Base-by-base conservation (phyloP, 257 asterid species). In the Euphrasia confusa region DNA sequence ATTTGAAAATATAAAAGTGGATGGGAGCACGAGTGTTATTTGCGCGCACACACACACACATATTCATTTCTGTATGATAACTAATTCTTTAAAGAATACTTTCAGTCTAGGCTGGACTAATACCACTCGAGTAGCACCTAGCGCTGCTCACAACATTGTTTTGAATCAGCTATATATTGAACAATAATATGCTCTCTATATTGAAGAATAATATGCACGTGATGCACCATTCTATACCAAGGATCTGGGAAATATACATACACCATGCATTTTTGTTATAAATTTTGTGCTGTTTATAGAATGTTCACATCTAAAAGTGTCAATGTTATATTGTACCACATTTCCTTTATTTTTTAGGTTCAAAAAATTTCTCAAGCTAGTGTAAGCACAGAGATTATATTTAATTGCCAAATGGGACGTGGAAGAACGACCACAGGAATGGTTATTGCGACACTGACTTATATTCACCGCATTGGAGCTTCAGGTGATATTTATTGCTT, bases 331-430 rank as follows among this genome's bases (percentile, higher is more conserved):
- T 56, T 63, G 27, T 56, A 59, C 37, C 48, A 72, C 10, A 28
- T 56, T 28, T 67, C 58, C 64, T 64, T 27, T 74, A 58, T 52
- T 13, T 64, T 57, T 50, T 76, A 91, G 98, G 98, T 91, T 71
- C 83, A 66, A 45, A 91, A 78, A 73, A 77, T 88, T 72, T 81
- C 89, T 72, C 94, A 84, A 79, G 95, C 97, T 54, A 79, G 83
- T 77, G 68, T 88, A 74, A 80, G 73, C 73, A 86, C 96, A 33
- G 86, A 88, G 81, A 81, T 88, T 66, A 67, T 91, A 53, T 91
- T 91, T 74, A 91, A 91, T 76, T 88, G 98, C 75, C 98, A 91
- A 83, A 91, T 91, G 98, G 98, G 98, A 30, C 96, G 98, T 40
- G 98, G 98, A 67, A 81, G 98, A 65, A 91, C 98, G 47, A 91